phyloP scores from a whole-genome alignment of 1,284 basidiomycete species.

The Waitea zeae region DNA sequence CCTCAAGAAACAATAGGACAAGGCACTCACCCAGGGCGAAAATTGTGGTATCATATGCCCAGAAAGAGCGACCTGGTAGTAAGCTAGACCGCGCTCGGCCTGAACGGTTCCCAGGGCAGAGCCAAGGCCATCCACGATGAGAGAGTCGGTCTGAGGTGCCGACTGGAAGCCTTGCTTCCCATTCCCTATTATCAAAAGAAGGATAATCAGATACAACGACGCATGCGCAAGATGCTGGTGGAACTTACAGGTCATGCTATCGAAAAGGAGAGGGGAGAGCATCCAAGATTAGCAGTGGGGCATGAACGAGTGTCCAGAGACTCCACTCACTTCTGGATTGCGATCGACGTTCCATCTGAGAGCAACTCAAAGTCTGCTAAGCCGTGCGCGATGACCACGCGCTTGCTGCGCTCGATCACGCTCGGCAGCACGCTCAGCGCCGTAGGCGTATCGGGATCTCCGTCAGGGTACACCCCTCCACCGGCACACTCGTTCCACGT shows the following conservation, averaged over 20 bases:
- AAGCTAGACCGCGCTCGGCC: slow-evolving; percentile 48
- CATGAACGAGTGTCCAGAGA: neutral
- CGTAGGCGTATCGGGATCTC: slow-evolving; percentile 44
- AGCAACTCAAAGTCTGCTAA: slow-evolving; percentile 56
- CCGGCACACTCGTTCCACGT: slow-evolving; percentile 49
- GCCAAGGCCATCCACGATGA: slow-evolving; percentile 53
- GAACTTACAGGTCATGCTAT: too few relatives aligned
- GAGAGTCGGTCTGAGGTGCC: slow-evolving; percentile 42
- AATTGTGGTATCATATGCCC: slow-evolving; percentile 63
- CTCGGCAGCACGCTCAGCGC: slow-evolving; percentile 46
- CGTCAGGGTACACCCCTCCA: slow-evolving; percentile 14
- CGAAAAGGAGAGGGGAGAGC: too few relatives aligned
- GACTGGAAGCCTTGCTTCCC: slow-evolving; percentile 58
- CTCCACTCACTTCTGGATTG: slow-evolving; percentile 12
- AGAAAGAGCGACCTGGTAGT: slow-evolving; percentile 42
- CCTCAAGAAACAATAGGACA: slow-evolving; percentile 1
- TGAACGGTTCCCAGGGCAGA: slow-evolving; percentile 43
- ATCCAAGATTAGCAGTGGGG: slow-evolving; percentile 38
- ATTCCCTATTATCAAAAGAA: slow-evolving; percentile 33
- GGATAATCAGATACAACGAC: too few relatives aligned
- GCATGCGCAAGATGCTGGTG: too few relatives aligned
- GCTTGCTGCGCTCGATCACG: slow-evolving; percentile 59
- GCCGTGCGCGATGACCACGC: slow-evolving; percentile 56
- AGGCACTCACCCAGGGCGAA: slow-evolving; percentile 34
- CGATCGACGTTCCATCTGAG: slow-evolving; percentile 31